Evolutionary conservation across 2,329 filamentous ascomycete species (phyloP), one percentile per base, ranked within the genome.

Genomic region (Leptodontidium sp.): DNA sequence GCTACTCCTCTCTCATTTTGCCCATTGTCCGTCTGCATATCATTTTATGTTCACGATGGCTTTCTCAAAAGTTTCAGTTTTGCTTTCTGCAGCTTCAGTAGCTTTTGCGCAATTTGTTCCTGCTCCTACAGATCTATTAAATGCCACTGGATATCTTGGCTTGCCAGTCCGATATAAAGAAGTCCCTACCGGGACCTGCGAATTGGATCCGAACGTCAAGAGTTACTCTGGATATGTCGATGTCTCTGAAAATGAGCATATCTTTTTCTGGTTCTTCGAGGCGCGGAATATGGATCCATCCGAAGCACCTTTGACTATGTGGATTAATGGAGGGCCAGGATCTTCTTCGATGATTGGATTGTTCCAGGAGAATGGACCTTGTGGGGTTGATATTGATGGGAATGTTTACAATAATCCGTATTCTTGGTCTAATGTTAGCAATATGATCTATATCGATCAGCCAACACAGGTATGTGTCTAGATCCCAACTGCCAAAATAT

Each of bases 291-390:
- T 79, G 29, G 81, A 84, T 71, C 83, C 87, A 1, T 73, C 76
- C 76, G 84, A 68, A 78, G 81, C 70, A 78, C 84, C 82, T 12
- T 74, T 89, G 57, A 86, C 87, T 1, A 85, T 91, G 69, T 91
- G 87, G 87, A 84, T 91, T 70, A 90, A 90, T 76, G 89, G 90
- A 45, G 89, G 89, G 0, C 89, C 89, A 0, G 89, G 89, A 3
- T 83, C 83, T 55, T 88, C 86, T 74, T 90, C 87, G 65, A 84
- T 91, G 82, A 84, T 87, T 68, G 88, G 88, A 26, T 81, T 91
- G 71, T 91, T 91, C 73, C 80, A 82, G 21, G 88, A 89, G 72
- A 81, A 84, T 57, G 89, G 89, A 6, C 84, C 83, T 38, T 87
- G 82, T 63, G 62, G 71, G 5, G 66, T 78, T 29, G 76, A 76